Percentiles rank a stretch among this genome's conserved stretches.
Evolutionary conservation across 129 eudicot species (phyloP).

Genomic region (Smallanthus sonchifolius): DNA sequence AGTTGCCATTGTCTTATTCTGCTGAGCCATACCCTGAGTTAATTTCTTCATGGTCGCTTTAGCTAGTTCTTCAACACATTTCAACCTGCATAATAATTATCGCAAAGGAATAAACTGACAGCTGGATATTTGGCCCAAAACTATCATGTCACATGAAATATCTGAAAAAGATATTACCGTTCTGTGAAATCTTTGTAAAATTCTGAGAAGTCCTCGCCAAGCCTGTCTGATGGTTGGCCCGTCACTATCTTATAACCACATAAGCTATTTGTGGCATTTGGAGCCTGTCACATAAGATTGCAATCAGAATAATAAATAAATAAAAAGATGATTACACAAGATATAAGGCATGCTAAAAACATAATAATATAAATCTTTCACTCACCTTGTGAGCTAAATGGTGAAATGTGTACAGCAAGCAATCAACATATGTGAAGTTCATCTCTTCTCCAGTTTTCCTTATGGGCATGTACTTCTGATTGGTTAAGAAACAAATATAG

Average conservation of each 20-base stretch:
- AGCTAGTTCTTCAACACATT: conserved; percentile 75
- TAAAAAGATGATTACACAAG: background rate
- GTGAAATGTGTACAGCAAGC: conserved; percentile 83
- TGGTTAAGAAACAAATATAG: background rate
- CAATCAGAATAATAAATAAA: background rate
- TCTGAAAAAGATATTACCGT: conserved; percentile 38
- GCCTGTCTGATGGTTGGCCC: conserved; percentile 97
- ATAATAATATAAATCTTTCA: background rate
- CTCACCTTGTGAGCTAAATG: conserved; percentile 82
- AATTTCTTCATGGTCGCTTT: conserved; percentile 77
- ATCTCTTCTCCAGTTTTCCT: conserved; percentile 89
- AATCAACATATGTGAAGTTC: conserved; percentile 89
- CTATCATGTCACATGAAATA: background rate
- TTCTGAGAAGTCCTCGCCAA: conserved; percentile 95
- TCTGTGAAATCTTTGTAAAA: conserved; percentile 82
- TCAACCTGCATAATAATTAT: conserved; percentile 39
- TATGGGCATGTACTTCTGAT: conserved; percentile 86
- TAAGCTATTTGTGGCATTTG: conserved; percentile 89
- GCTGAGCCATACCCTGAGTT: conserved; percentile 86
- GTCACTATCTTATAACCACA: conserved; percentile 96
- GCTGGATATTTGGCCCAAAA: background rate
- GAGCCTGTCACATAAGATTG: conserved; percentile 52
- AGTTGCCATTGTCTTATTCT: conserved; percentile 55
- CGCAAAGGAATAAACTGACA: background rate
- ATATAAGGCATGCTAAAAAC: background rate